Evolutionary conservation across 2,329 filamentous ascomycete species (phyloP).

Genomic region (Septoria petroselini): DNA sequence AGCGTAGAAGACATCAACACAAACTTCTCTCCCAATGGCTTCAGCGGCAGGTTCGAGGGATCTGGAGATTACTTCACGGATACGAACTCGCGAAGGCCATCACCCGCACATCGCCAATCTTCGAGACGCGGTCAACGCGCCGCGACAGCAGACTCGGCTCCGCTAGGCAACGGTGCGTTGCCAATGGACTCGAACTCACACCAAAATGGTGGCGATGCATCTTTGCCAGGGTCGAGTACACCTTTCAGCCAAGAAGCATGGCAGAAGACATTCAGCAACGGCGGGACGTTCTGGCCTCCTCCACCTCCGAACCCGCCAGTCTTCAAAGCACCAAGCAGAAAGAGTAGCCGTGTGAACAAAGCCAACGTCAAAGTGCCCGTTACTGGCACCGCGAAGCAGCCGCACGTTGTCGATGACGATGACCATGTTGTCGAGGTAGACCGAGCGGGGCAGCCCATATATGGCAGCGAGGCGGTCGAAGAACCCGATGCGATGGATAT

Average conservation of each 20-base stretch:
- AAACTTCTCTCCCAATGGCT: constrained; percentile 48
- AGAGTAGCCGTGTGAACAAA: constrained; percentile 27
- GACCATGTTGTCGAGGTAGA: constrained; percentile 27
- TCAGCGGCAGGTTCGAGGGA: constrained; percentile 46
- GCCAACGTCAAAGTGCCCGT: constrained; percentile 8
- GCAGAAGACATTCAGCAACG: constrained; percentile 45
- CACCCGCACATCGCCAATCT: constrained; percentile 19
- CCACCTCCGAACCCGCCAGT: constrained; percentile 31
- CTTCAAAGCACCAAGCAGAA: constrained; percentile 33
- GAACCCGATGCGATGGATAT: constrained; percentile 49
- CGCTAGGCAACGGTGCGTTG: constrained; percentile 15
- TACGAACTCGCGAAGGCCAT: constrained; percentile 18
- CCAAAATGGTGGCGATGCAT: neutral
- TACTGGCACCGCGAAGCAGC: constrained; percentile 25
- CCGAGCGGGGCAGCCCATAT: constrained; percentile 5
- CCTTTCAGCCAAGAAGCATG: constrained; percentile 39
- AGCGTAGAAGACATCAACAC: constrained; percentile 52
- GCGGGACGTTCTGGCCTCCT: constrained; percentile 38
- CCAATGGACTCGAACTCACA: constrained; percentile 13
- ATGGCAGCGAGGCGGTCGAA: constrained; percentile 4
- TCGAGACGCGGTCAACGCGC: constrained; percentile 17
- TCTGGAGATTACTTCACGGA: constrained; percentile 44
- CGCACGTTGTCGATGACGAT: constrained; percentile 36
- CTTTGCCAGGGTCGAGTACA: neutral
- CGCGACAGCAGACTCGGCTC: constrained; percentile 20